phyloP scores from a whole-genome alignment of 2,329 filamentous ascomycete species.

The Calonectria honghensis region DNA sequence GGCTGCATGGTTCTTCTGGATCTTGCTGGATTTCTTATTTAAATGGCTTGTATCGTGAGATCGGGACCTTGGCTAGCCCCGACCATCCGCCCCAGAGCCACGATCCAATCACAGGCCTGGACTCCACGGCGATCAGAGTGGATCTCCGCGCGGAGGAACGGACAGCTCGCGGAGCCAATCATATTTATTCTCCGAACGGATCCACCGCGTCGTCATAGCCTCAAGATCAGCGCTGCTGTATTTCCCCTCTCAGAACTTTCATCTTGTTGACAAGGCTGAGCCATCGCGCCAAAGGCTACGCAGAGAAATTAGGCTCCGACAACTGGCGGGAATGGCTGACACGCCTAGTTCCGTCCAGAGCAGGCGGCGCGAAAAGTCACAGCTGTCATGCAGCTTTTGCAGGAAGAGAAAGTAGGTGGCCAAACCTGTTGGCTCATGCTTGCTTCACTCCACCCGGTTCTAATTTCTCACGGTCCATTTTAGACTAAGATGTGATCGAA shows the following conservation, averaged over 20 bases:
- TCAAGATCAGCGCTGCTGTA: conserved; percentile 6
- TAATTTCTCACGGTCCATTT: conserved; percentile 1
- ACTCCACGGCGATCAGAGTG: background rate
- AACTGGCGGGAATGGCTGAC: conserved; percentile 1
- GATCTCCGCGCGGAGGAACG: conserved; percentile 25
- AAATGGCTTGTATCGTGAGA: background rate
- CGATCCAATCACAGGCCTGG: conserved; percentile 9
- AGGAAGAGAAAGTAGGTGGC: conserved; percentile 23
- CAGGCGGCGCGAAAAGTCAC: conserved; percentile 15
- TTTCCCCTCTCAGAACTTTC: conserved; percentile 21
- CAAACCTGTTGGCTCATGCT: background rate
- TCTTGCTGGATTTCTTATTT: conserved; percentile 8
- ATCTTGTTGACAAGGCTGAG: background rate
- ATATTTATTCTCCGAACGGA: background rate
- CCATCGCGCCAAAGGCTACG: background rate
- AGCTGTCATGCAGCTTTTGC: conserved; percentile 25
- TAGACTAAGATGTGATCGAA: conserved; percentile 21
- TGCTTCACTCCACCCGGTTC: background rate
- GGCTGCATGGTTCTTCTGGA: background rate
- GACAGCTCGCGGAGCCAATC: conserved; percentile 18
- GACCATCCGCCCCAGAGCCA: background rate
- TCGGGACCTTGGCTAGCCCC: conserved; percentile 4
- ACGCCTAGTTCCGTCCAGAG: conserved; percentile 3
- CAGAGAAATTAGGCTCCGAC: background rate
- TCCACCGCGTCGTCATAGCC: conserved; percentile 5